Base-by-base conservation (phyloP, 345 rosid genomes). In the Salix suchowensis region DNA sequence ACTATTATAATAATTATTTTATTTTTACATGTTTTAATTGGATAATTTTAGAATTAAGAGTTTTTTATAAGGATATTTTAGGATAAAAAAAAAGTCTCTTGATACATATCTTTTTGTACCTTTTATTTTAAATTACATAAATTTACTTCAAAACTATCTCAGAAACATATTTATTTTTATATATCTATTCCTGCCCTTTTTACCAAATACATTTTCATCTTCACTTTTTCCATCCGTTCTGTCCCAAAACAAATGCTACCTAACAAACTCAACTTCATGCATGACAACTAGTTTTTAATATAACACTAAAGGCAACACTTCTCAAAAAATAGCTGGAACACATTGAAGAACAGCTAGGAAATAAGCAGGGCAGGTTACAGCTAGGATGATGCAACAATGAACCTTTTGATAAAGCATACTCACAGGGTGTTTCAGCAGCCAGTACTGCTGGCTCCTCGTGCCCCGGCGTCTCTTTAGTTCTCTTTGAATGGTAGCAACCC, bases 381-480 rank as follows among this genome's bases (percentile, higher is more conserved):
- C 68, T 68, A 67, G 50, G 67, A 68, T 46, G 34, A 23, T 67
- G 44, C 58, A 65, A 52, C 67, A 19, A 24, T 67, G 34, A 67
- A n/a, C 6, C 54, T n/a, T 64, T 54, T 48, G 32, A 34, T 2
- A 44, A 65, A 15, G 54, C 16, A 28, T 50, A 85, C 97, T 86
- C 64, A 91, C 97, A 91, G 65, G 91, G 88, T 74, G 97, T 91
- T 90, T 78, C 91, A 34, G 92, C 82, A 62, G 97, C 91, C 77
- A 91, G 97, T 81, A 88, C 84, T 4, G 81, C 81, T 10, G 97
- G 94, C 71, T 91, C 83, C 79, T 90, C 97, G 12, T 88, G 88
- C 23, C 97, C 94, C 14, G 86, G 88, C 18, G 76, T 58, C 24
- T 18, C n/a, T 74, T 67, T 82, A 40, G 71, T 44, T 66, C 40